Base-by-base conservation (phyloP, 106 monocot species). In the Platanthera guangdongensis region DNA sequence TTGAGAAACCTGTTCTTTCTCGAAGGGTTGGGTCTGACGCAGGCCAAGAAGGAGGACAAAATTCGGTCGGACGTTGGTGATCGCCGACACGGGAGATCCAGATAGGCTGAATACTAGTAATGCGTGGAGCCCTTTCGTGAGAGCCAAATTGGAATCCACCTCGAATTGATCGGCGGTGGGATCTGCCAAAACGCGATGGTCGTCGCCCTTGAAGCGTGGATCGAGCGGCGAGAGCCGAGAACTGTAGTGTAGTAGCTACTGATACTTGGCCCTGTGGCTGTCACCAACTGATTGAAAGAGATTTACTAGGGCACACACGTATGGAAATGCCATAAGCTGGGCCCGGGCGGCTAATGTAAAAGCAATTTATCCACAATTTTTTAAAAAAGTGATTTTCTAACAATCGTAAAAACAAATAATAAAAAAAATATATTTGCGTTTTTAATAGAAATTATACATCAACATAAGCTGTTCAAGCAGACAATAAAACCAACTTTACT, bases 211-310 rank as follows among this genome's bases (percentile, higher is more conserved):
- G 88, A 79, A 86, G 5, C 50, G 77, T 46, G 88, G 77, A 76
- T 85, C 88, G 52, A 90, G 80, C 2, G 88, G 90, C 6, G 92
- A 88, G 16, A 95, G 80, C 51, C 67, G 72, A 51, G 74, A 22
- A 62, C 79, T 87, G 77, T 95, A 95, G 82, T 92, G 84, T 79
- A 95, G 92, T 79, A 95, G 92, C 88, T 95, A 92, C 75, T 86
- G 87, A 93, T 95, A 95, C 83, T 89, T 92, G 70, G 92, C 84
- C 79, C 78, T 83, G 52, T 83, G 78, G 62, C 90, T 90, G 68
- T 95, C 95, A 15, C 82, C 65, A 15, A 90, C 92, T 78, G 95
- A 93, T 54, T 87, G 95, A 78, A 95, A 95, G 80, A 95, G 95
- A 52, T 80, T 8, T 47, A 95, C 74, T 25, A 25, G 25, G 25